phyloP scores from a whole-genome alignment of 768 basidiomycete species.

The Tephrocybe sp. region DNA sequence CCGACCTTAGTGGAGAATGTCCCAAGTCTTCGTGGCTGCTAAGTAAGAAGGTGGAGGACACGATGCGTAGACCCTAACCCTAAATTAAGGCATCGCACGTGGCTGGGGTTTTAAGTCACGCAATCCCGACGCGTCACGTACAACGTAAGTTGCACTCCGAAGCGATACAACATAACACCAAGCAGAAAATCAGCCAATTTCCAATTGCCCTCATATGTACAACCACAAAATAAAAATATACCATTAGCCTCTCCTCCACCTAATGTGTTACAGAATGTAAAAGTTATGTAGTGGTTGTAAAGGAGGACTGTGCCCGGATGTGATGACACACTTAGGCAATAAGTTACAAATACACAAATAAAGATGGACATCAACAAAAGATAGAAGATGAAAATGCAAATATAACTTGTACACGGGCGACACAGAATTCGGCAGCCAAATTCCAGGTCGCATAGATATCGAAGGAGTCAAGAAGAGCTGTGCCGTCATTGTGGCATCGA shows the following conservation, averaged over 20 bases:
- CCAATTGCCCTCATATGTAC: no score
- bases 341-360: conserved; percentile 31
- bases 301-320: conserved; percentile 15
- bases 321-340: conserved; percentile 27
- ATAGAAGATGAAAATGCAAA: conserved; percentile 3
- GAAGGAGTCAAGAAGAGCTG: conserved; percentile 13
- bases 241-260: conserved; percentile 8
- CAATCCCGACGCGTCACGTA: neutral
- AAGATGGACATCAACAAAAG: conserved; percentile 5
- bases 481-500: neutral
- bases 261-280: conserved; percentile 23
- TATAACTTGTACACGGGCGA: conserved; percentile 6
- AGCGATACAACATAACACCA: no score
- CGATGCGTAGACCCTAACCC: conserved; percentile 35
- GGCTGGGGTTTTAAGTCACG: conserved; percentile 14
- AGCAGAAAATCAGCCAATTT: no score
- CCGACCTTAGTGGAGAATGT: neutral
- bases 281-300: conserved; percentile 15
- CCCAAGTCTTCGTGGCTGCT: neutral
- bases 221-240: conserved; percentile 6
- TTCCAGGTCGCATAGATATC: conserved; percentile 9
- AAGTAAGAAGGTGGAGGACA: neutral
- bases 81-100: conserved; percentile 27
- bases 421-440: neutral
- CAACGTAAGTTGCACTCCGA: no score